Conservation (phyloP, 2,329 filamentous ascomycete genomes). For the Epichloe glyceriae region DNA sequence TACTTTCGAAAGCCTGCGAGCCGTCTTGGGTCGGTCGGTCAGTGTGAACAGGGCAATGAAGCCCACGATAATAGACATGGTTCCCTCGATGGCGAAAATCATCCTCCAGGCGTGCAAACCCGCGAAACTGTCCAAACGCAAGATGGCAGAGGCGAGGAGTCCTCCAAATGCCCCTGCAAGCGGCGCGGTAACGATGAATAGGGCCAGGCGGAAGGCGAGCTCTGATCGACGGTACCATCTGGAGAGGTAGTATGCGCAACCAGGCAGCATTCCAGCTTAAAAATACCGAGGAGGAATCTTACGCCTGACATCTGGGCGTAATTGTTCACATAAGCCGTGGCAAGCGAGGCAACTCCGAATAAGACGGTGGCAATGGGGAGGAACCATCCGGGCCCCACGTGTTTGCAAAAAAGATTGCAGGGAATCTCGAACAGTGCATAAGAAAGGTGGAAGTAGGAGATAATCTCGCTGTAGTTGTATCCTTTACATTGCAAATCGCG, state of each 20-base stretch:
- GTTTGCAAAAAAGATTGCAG: slow-evolving; percentile 55
- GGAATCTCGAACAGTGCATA: slow-evolving; percentile 66
- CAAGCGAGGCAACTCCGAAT: slow-evolving; percentile 51
- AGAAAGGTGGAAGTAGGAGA: slow-evolving; percentile 58
- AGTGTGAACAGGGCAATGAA: slow-evolving; percentile 51
- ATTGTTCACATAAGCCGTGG: slow-evolving; percentile 51
- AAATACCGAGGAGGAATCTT: slow-evolving; percentile 53
- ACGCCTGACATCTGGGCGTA: slow-evolving; percentile 41
- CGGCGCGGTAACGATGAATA: slow-evolving; percentile 60
- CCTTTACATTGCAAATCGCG: slow-evolving; percentile 43
- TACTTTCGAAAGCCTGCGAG: slow-evolving; percentile 49
- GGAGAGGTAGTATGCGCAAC: slow-evolving; percentile 61
- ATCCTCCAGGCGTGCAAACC: slow-evolving; percentile 47
- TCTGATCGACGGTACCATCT: slow-evolving; percentile 61
- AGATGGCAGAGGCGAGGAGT: slow-evolving; percentile 49
- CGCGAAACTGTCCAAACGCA: slow-evolving; percentile 46
- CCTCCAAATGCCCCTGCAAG: slow-evolving; percentile 61
- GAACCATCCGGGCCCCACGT: slow-evolving; percentile 59
- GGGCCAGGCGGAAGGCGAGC: slow-evolving; percentile 50
- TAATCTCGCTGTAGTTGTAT: slow-evolving; percentile 56
- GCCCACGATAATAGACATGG: slow-evolving; percentile 39
- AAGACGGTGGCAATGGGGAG: slow-evolving; percentile 47
- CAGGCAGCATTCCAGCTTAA: slow-evolving; percentile 62
- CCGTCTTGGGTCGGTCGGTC: slow-evolving; percentile 56
- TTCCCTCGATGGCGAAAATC: slow-evolving; percentile 59